phyloP scores from a whole-genome alignment of 2,329 filamentous ascomycete genomes.

The Neoarthrinium moseri region DNA sequence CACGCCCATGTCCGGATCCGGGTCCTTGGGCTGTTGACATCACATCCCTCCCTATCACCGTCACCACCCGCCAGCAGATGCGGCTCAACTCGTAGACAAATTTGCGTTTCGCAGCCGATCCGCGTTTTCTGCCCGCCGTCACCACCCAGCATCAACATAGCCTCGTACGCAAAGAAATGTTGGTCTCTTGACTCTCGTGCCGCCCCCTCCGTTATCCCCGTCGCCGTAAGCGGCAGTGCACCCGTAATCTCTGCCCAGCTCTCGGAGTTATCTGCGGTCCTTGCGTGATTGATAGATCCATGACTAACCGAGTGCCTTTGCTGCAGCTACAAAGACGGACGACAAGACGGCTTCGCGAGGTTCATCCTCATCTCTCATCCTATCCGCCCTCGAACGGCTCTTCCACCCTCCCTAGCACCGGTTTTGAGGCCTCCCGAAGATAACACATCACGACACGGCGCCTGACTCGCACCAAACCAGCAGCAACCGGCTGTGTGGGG shows the following conservation, averaged over 20 bases:
- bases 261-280: slow-evolving; percentile 6
- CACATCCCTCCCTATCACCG: background rate
- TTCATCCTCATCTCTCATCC: slow-evolving; percentile 42
- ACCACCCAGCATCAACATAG: slow-evolving; percentile 16
- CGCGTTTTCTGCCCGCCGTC: background rate
- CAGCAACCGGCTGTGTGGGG: too few species aligned
- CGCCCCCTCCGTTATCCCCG: slow-evolving; percentile 23
- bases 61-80: background rate
- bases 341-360: slow-evolving; percentile 42
- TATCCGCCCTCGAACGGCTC: slow-evolving; percentile 49
- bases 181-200: slow-evolving; percentile 14
- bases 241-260: slow-evolving; percentile 10
- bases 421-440: slow-evolving; percentile 9
- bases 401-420: slow-evolving; percentile 52
- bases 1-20: too few species aligned
- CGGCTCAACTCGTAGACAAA: background rate
- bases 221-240: slow-evolving; percentile 14
- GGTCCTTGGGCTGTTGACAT: slow-evolving; percentile 1
- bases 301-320: slow-evolving; percentile 26
- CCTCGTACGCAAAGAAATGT: slow-evolving; percentile 18
- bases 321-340: slow-evolving; percentile 46
- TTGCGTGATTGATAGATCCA: slow-evolving; percentile 8
- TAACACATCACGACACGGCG: background rate
- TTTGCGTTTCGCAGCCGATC: background rate
- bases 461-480: slow-evolving; percentile 2